Percentiles rank a stretch among this genome's conserved stretches.
phyloP scores from a whole-genome alignment of 768 basidiomycete genomes.

The Podaxis mareebaensis region DNA sequence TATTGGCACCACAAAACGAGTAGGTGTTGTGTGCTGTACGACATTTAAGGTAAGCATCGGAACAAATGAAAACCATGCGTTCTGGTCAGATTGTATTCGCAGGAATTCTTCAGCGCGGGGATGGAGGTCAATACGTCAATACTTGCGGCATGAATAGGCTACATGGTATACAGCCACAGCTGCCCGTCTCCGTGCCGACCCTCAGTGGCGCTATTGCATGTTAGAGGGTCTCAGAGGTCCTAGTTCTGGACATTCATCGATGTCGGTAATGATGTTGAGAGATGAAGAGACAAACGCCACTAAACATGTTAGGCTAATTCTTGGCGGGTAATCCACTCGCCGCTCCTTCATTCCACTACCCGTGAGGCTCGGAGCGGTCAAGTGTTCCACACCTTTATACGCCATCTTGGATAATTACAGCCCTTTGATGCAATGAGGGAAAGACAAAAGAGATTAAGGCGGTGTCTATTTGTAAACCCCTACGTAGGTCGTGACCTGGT shows the following conservation, averaged over 20 bases:
- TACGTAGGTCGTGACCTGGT: background rate
- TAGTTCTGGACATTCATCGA: background rate
- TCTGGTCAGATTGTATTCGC: background rate
- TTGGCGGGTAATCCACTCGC: background rate
- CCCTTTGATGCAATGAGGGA: background rate
- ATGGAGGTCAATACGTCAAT: background rate
- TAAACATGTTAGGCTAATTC: background rate
- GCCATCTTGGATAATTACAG: background rate
- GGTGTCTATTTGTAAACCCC: background rate
- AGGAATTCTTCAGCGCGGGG: background rate
- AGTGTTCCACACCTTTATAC: background rate
- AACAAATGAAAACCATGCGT: background rate
- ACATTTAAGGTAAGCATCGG: background rate
- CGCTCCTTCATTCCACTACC: background rate
- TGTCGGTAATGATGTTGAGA: background rate
- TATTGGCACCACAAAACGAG: background rate
- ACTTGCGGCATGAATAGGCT: background rate
- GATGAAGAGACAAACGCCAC: background rate
- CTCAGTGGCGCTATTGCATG: background rate
- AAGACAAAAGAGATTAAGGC: background rate
- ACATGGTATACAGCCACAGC: background rate
- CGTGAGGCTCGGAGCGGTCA: background rate
- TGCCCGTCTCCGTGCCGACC: background rate
- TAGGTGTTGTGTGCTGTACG: background rate
- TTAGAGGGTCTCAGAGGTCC: background rate